Evolutionary conservation across 2,329 filamentous ascomycete species (phyloP).

Genomic region (Tolypocladium tropicale): DNA sequence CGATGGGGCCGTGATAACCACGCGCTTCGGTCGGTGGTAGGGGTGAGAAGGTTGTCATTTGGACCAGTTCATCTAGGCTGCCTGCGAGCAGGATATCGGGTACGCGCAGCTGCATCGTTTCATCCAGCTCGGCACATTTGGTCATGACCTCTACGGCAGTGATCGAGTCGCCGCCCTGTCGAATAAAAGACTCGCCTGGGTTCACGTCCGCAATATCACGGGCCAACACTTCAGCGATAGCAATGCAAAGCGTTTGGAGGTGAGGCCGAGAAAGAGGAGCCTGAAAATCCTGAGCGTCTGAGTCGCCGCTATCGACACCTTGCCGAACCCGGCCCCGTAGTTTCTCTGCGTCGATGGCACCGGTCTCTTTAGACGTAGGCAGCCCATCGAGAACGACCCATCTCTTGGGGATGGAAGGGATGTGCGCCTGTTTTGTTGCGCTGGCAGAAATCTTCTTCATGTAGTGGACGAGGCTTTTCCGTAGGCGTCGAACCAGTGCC

Average conservation of each 20-base stretch:
- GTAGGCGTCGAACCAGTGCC: neutral
- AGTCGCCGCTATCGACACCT: neutral
- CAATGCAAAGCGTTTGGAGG: neutral
- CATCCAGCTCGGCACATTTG: neutral
- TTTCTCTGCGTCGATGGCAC: neutral
- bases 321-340: neutral
- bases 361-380: neutral
- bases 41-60: neutral
- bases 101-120: neutral
- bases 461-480: neutral
- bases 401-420: neutral
- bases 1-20: neutral
- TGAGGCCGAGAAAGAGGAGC: neutral
- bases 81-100: neutral
- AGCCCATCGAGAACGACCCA: neutral
- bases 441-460: neutral
- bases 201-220: neutral
- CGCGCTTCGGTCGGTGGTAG: neutral
- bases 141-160: constrained; percentile 27
- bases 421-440: neutral
- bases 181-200: neutral
- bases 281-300: neutral
- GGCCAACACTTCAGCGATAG: neutral
- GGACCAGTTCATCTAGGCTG: neutral
- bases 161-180: constrained; percentile 32